Evolutionary conservation across 2,329 filamentous ascomycete species (phyloP).

Genomic region (Arthrobotrys entomopaga): DNA sequence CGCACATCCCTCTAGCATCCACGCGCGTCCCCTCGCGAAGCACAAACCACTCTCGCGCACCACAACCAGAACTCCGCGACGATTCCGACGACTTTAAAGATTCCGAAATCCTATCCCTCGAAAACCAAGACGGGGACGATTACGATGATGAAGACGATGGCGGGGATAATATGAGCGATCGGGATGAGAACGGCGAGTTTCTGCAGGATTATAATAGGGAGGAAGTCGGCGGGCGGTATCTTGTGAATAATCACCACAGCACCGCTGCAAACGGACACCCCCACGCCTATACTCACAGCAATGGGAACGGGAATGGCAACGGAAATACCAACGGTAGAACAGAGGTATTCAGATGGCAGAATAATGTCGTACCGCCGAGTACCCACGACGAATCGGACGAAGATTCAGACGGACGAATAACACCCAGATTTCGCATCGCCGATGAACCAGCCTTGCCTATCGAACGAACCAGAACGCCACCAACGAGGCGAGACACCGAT

Average conservation of each 20-base stretch:
- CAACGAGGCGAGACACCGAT: slow-evolving; percentile 15
- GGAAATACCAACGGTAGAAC: slow-evolving; percentile 18
- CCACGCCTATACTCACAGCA: no score
- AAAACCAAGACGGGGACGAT: slow-evolving; percentile 34
- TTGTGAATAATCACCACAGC: slow-evolving; percentile 34
- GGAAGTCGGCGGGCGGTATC: slow-evolving; percentile 44
- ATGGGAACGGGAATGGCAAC: slow-evolving; percentile 9
- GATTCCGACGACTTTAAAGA: slow-evolving; percentile 51
- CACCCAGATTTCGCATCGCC: slow-evolving; percentile 39
- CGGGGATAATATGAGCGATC: slow-evolving; percentile 25
- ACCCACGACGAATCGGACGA: slow-evolving; percentile 39
- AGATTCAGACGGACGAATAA: slow-evolving; percentile 45
- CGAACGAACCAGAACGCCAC: slow-evolving; percentile 32
- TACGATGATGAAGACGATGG: slow-evolving; percentile 31
- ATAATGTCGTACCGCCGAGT: slow-evolving; percentile 22
- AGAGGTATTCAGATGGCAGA: slow-evolving; percentile 38
- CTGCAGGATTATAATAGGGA: slow-evolving; percentile 41
- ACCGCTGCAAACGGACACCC: background rate
- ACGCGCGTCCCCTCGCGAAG: slow-evolving; percentile 41
- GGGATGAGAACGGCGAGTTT: slow-evolving; percentile 40
- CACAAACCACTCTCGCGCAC: slow-evolving; percentile 33
- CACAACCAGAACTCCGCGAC: slow-evolving; percentile 22
- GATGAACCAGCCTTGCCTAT: slow-evolving; percentile 16
- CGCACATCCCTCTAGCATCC: slow-evolving; percentile 41
- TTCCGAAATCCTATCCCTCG: slow-evolving; percentile 47